Evolutionary conservation across 1,284 basidiomycete species (phyloP).

Genomic region (Marasmius tenuissimus): DNA sequence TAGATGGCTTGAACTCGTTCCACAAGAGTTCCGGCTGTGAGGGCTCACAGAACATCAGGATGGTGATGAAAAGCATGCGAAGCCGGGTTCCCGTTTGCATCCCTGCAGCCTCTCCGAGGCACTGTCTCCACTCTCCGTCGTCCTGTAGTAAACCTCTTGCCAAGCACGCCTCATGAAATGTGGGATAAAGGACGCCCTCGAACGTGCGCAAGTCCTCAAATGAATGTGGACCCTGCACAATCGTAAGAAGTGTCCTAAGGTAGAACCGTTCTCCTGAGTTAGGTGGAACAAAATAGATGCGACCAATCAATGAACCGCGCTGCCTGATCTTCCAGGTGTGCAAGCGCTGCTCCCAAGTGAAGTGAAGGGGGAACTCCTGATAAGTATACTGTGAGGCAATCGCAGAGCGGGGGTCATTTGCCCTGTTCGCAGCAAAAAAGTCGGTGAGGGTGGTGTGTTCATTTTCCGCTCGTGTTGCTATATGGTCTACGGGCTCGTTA

Average conservation of each 20-base stretch:
- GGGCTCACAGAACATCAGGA: conserved; percentile 34
- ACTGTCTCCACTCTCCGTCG: conserved; percentile 42
- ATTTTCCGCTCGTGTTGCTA: conserved; percentile 22
- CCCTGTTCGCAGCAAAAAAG: conserved; percentile 40
- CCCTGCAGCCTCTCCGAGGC: conserved; percentile 38
- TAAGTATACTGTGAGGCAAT: conserved; percentile 32
- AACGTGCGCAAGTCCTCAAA: conserved; percentile 32
- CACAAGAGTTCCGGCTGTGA: conserved; percentile 35
- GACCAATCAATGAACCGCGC: conserved; percentile 29
- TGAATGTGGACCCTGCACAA: conserved; percentile 33
- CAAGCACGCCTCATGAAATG: conserved; percentile 37
- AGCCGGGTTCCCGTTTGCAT: conserved; percentile 40
- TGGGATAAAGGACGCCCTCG: conserved; percentile 21
- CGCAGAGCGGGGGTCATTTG: conserved; percentile 20
- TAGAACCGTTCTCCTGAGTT: conserved; percentile 37
- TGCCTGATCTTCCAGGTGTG: conserved; percentile 27
- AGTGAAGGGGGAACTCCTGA: conserved; percentile 37
- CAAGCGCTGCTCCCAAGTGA: conserved; percentile 16
- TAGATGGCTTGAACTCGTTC: conserved; percentile 28
- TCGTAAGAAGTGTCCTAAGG: conserved; percentile 34
- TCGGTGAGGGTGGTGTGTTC: conserved; percentile 33
- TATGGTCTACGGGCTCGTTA: conserved; percentile 22
- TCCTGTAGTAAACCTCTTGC: conserved; percentile 41
- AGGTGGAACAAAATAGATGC: conserved; percentile 35
- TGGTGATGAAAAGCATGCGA: conserved; percentile 37